A percentile compares a stretch with the other conserved stretches of the same genome.
Conservation (phyloP, 2,329 filamentous ascomycete species). For the Phyllosticta citrichinensis region DNA sequence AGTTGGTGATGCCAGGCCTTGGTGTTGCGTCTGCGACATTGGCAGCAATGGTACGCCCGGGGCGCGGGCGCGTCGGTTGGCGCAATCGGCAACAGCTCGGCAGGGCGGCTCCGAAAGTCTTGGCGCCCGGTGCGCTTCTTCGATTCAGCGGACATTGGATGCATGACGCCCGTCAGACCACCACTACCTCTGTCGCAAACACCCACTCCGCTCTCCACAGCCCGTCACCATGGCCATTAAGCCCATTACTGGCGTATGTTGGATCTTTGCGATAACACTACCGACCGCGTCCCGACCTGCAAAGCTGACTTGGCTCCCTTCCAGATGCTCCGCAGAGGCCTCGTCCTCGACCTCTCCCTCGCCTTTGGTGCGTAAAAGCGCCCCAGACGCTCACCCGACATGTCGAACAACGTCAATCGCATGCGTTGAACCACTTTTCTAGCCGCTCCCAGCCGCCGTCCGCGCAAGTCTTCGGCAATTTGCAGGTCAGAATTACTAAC, state of each 20-base stretch:
- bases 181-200: neutral
- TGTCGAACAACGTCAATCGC: neutral
- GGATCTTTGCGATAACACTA: constrained; percentile 7
- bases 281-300: neutral
- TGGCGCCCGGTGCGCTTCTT: neutral
- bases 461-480: neutral
- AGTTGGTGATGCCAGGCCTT: neutral
- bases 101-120: neutral
- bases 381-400: neutral
- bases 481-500: neutral
- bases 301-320: neutral
- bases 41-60: too few relatives aligned
- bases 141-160: neutral
- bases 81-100: neutral
- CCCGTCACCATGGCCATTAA: constrained; percentile 34
- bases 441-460: neutral
- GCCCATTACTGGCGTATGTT: constrained; percentile 42
- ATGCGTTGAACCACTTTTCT: neutral
- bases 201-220: constrained; percentile 12
- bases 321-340: constrained; percentile 55
- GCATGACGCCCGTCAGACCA: constrained; percentile 5
- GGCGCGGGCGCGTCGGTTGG: neutral
- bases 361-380: constrained; percentile 47
- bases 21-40: neutral
- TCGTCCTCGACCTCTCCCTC: constrained; percentile 58